Evolutionary conservation across 1,139 yeast species (phyloP), one percentile per base, ranked within the genome.

Genomic region (Dujonia santamariae): DNA sequence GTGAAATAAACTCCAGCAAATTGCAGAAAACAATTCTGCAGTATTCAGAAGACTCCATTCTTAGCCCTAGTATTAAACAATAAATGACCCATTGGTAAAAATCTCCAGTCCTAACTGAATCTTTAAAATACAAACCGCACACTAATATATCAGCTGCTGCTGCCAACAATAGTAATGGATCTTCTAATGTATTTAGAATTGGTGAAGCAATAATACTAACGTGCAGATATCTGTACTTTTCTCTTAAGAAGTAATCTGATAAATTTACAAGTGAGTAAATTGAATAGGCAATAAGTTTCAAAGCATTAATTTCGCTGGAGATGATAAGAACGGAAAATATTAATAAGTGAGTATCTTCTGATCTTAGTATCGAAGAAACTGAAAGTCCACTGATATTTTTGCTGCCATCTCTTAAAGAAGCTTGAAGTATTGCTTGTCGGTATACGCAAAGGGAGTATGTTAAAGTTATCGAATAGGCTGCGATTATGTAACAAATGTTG

Each of bases 261-360:
- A 73, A 44, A 44, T 74, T 73, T 44, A 74, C 53, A 29, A 57
- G 48, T 0, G 80, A 70, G 44, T 73, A 74, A 4, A 68, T 52
- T n/a, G 60, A 53, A 42, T 70, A 69, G 1, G 80, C 72, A 11
- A 64, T 31, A 14, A 74, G 41, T 43, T 75, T 75, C 28, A 62
- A 31, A 9, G 53, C 7, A 19, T 56, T 56, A 15, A 37, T 37
- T 7, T 55, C 58, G 8, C 59, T 59, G 24, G 45, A 49, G 35
- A 53, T 40, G 59, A 67, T 61, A 13, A 66, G 53, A 17, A 55
- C 43, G 1, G 67, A 55, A 43, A 57, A 60, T 0, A 62, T 63
- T 28, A 75, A 53, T 18, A 74, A 46, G 32, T 65, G 72, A 3
- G 73, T 60, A 41, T 72, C 72, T 38, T 74, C 79, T 6, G 77